Evolutionary conservation across 75 land plant species (phyloP), one percentile per base, ranked within the genome.

Genomic region (Picea glauca): DNA sequence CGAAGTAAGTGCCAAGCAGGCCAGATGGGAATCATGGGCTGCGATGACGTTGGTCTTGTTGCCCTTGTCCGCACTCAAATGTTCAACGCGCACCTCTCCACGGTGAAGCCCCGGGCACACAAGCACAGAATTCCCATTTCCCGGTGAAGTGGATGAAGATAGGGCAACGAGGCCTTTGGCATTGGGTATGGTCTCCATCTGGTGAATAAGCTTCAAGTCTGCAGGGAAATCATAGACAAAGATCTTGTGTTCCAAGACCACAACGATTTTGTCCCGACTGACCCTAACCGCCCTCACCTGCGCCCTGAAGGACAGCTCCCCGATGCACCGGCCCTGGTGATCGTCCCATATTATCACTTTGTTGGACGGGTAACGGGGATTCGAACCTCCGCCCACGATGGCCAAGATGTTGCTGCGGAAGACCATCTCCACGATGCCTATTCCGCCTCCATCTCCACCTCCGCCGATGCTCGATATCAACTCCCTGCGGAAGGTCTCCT

Each of bases 291-390:
- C 84, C 3, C 89, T 81, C 13, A 92, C 91, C 61, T 86, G 91
- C 1, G 90, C 83, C 77, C 93, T 66, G 58, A 92, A 90, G 14
- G 89, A 84, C 13, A 92, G 81, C 87, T 92, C 94, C 6, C 93
- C 93, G 58, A 88, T 90, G 60, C 94, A 92, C 40, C 93, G 82
- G 74, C 90, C 78, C 72, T 88, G 93, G n/a, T 88, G 86, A 61
- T 91, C 93, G 40, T 92, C 94, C 94, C 94, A 92, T 13, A 92
- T 90, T 92, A 92, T 92, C 15, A 92, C 94, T 81, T 90, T 90
- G 66, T 90, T 88, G 31, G 82, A 74, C 26, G 92, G 87, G 65
- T 91, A 92, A 66, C 83, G 81, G 23, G 92, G 92, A 5, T 77
- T 68, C 60, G 84, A 38, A 0, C 93, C 94, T 12, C 93, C 93